Evolutionary conservation across 441 rosid genomes (phyloP), one percentile per base, ranked within the genome.

Genomic region (Populus hybrid): DNA sequence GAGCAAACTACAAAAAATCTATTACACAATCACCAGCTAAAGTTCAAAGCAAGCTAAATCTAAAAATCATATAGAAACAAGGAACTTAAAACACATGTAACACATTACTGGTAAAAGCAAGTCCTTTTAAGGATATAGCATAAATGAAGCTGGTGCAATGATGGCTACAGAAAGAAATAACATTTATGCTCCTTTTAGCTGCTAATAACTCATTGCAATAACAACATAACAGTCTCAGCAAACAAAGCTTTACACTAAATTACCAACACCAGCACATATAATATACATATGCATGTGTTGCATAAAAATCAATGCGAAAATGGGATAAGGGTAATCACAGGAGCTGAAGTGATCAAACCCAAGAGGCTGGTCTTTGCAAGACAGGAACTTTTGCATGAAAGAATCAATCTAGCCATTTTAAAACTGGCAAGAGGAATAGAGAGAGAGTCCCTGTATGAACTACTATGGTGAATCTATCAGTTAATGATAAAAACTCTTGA

Each of bases 371-470:
- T 79, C 81, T 85, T 91, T 65, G 91, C 83, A 79, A 95, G 84
- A 85, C 90, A 85, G 86, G 94, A 88, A 82, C 90, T 89, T 87
- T 88, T 90, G 89, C 90, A 86, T 2, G 95, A 95, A 76, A 88
- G 87, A 80, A 94, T 86, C 91, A 93, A 86, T 70, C 95, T 88
- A 85, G 96, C 92, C 98, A 95, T 95, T 80, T 78, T 65, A 32
- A 78, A 76, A 75, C 36, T 66, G 26, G 73, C 61, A 53, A 53
- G 7, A 6, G 7, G 0, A 16, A 18, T 0, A 30, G 32, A 30
- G 32, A 30, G 32, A 30, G 32, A 0, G 32, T 69, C 35, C 79
- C 50, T 23, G 42, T 59, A 74, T 34, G 19, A 57, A 42, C 79
- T 64, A 65, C 23, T 46, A 53, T 70, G 6, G 1, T 6, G 61